Evolutionary conservation across 106 monocot species (phyloP).

Genomic region (Xerophyta viscosa): DNA sequence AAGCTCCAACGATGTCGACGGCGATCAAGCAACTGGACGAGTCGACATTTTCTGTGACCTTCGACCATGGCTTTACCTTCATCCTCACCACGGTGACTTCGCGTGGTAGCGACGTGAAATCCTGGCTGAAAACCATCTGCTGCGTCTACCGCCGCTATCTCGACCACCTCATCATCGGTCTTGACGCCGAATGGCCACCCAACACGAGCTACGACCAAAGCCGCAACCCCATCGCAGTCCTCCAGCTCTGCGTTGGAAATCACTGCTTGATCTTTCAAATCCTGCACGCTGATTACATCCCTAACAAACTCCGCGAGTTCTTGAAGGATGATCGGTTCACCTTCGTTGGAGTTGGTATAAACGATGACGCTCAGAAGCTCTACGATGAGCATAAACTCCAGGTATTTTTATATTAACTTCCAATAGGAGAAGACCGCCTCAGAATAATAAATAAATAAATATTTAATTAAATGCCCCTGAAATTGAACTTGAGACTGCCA

Average conservation of each 20-base stretch:
- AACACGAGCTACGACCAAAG: conserved; percentile 6
- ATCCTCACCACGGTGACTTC: conserved; percentile 38
- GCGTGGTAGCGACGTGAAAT: conserved; percentile 7
- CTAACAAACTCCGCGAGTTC: conserved; percentile 23
- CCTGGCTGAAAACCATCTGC: conserved; percentile 20
- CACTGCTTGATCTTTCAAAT: conserved; percentile 59
- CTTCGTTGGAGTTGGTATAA: conserved; percentile 55
- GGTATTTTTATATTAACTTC: no score
- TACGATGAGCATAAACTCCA: conserved; percentile 9
- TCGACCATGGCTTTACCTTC: conserved; percentile 9
- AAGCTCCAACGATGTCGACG: no score
- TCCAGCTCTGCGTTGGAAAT: conserved; percentile 58
- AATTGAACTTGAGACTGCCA: no score
- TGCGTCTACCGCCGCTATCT: conserved; percentile 24
- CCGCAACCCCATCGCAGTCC: conserved; percentile 40
- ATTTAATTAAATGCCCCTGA: no score
- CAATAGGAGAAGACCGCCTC: no score
- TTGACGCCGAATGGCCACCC: conserved; percentile 62
- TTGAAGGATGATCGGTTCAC: conserved; percentile 23
- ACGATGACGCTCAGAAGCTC: conserved; percentile 29
- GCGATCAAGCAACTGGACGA: conserved; percentile 5
- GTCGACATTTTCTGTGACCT: conserved; percentile 14
- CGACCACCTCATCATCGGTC: conserved; percentile 30
- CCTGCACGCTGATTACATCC: conserved; percentile 37
- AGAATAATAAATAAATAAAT: no score